Conservation (phyloP, 495 filamentous ascomycete species). For the Lepidopterella palustris region DNA sequence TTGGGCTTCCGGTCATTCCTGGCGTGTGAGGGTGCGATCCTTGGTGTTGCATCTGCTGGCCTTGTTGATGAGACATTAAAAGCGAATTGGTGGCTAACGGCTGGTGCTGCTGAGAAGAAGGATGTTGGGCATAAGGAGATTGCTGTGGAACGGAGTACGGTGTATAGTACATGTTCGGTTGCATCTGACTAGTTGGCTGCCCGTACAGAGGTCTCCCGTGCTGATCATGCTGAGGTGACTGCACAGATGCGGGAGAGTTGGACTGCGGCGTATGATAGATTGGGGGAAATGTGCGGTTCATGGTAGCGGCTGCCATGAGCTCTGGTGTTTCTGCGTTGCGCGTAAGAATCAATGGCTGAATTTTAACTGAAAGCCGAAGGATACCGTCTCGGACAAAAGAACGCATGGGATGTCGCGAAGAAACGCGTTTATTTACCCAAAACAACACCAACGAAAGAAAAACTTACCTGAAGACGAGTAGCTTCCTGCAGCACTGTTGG, state of each 20-base stretch:
- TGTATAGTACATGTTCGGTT: constrained; percentile 67
- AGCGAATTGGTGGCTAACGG: constrained; percentile 56
- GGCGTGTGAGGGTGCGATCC: constrained; percentile 49
- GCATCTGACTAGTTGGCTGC: constrained; percentile 69
- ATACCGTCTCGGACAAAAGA: neutral
- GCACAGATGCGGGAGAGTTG: constrained; percentile 91
- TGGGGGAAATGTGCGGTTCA: constrained; percentile 80
- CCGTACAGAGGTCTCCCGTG: constrained; percentile 75
- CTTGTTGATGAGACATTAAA: constrained; percentile 64
- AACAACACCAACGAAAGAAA: constrained; percentile 1
- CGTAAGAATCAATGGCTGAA: constrained; percentile 10
- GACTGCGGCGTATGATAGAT: constrained; percentile 97
- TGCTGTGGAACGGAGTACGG: constrained; percentile 69
- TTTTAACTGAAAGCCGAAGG: neutral
- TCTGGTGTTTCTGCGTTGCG: constrained; percentile 64
- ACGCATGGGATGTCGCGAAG: neutral
- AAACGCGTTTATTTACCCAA: neutral
- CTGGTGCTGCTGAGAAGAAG: constrained; percentile 57
- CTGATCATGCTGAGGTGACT: constrained; percentile 87
- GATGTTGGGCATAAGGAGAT: constrained; percentile 71
- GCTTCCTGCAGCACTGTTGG: constrained; percentile 37
- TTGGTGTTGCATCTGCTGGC: constrained; percentile 52
- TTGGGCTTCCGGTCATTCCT: constrained; percentile 53
- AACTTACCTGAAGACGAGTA: constrained; percentile 39
- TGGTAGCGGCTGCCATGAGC: constrained; percentile 88